A percentile compares a stretch with the other conserved stretches of the same genome.
Conservation (phyloP, 768 basidiomycete genomes). For the Pilatotrama ljubarskyi region DNA sequence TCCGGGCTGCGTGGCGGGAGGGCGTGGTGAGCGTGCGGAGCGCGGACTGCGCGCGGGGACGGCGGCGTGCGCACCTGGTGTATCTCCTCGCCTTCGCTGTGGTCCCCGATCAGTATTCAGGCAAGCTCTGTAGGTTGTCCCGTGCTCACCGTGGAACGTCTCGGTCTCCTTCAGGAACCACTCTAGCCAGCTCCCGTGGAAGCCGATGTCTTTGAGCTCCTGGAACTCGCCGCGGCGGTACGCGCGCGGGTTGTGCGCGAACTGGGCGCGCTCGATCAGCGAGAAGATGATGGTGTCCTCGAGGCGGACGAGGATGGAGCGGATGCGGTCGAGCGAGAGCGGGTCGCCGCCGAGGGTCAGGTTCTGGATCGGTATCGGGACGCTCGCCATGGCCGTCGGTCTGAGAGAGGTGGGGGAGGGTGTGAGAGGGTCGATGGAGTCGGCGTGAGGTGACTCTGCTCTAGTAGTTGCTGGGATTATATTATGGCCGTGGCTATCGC, state of each 20-base stretch:
- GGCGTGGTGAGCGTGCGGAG: background rate
- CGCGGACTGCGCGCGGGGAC: background rate
- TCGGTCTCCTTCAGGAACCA: constrained; percentile 98
- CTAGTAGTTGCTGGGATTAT: background rate
- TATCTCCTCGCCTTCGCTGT: constrained; percentile 93
- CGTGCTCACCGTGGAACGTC: constrained; percentile 82
- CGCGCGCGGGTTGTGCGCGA: constrained; percentile 88
- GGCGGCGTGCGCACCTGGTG: constrained; percentile 63
- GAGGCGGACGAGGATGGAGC: constrained; percentile 82
- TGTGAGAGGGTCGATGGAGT: background rate
- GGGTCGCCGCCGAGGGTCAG: constrained; percentile 73
- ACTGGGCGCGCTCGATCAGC: constrained; percentile 96
- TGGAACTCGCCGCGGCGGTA: constrained; percentile 80
- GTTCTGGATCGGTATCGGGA: constrained; percentile 45
- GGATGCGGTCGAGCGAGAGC: constrained; percentile 84
- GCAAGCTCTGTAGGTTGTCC: background rate
- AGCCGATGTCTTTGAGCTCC: constrained; percentile 72
- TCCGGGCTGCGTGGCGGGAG: constrained; percentile 67
- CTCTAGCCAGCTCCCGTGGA: constrained; percentile 89
- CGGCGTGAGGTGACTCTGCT: background rate
- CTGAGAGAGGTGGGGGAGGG: background rate
- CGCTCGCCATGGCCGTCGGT: constrained; percentile 26
- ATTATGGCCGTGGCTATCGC: background rate
- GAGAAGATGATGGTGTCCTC: constrained; percentile 99
- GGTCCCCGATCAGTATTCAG: background rate